A percentile compares a stretch with the other conserved stretches of the same genome.
Evolutionary conservation across 805 yeast species (phyloP).

Genomic region (Candida gorgasii): DNA sequence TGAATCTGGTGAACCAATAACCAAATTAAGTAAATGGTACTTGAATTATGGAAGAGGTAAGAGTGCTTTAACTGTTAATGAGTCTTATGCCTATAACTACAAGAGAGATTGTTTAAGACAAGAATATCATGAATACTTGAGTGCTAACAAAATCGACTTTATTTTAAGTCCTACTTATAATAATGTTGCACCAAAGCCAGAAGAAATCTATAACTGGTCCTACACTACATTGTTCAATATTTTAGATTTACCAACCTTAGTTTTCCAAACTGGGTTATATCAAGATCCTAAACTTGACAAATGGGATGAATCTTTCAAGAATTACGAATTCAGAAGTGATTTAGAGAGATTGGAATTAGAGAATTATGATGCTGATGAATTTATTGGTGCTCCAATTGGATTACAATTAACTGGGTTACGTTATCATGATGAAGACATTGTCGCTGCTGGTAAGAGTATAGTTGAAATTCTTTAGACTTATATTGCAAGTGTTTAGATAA

Average conservation of each 20-base stretch:
- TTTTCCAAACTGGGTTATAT: conserved; percentile 59
- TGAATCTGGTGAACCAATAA: conserved; percentile 68
- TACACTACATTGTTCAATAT: conserved; percentile 75
- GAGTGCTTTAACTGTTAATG: conserved; percentile 43
- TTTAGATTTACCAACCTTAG: conserved; percentile 67
- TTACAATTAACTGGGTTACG: conserved; percentile 55
- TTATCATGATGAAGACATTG: conserved; percentile 57
- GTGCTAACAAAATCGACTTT: conserved; percentile 58
- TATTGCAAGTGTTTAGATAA: no score
- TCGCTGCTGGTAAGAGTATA: conserved; percentile 45
- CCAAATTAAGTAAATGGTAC: conserved; percentile 62
- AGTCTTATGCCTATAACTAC: conserved; percentile 53
- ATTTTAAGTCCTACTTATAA: conserved; percentile 67
- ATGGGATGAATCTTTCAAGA: conserved; percentile 36
- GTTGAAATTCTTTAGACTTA: conserved; percentile 26
- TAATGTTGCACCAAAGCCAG: conserved; percentile 69
- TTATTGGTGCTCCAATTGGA: conserved; percentile 54
- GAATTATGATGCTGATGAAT: conserved; percentile 47
- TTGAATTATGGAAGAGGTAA: conserved; percentile 61
- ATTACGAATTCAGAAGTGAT: conserved; percentile 43
- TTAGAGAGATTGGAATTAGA: conserved; percentile 50
- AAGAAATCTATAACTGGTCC: conserved; percentile 71
- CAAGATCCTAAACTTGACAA: conserved; percentile 57
- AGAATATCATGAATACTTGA: conserved; percentile 54
- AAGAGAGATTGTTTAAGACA: conserved; percentile 60